Evolutionary conservation across 495 filamentous ascomycete genomes (phyloP).

Genomic region (Neurospora sublineolata): DNA sequence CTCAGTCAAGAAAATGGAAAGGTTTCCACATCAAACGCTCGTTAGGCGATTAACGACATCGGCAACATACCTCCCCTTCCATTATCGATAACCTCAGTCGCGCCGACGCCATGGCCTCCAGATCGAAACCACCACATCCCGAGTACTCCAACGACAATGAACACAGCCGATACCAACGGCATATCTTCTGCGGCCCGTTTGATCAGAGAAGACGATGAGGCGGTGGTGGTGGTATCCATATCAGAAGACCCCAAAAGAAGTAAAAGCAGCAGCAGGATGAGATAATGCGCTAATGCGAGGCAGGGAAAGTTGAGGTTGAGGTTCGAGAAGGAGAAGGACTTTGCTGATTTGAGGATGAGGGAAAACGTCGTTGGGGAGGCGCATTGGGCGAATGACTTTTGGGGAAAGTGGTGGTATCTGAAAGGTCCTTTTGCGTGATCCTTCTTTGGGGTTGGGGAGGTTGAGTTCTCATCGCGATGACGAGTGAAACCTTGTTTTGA

Average conservation of each 20-base stretch:
- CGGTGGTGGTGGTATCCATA: background rate
- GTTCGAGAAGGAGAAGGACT: background rate
- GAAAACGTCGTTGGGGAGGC: background rate
- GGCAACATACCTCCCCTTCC: background rate
- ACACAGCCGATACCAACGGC: conserved; percentile 2
- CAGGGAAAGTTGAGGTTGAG: background rate
- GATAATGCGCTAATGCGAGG: background rate
- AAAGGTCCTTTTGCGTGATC: background rate
- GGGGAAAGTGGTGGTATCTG: background rate
- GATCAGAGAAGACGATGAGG: background rate
- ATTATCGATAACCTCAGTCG: background rate
- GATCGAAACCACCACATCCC: conserved; percentile 5
- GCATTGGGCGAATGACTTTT: background rate
- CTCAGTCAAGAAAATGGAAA: no score
- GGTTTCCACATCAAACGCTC: no score
- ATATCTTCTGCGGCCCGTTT: background rate
- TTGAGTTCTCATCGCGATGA: background rate
- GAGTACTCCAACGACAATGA: conserved; percentile 1
- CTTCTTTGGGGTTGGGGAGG: background rate
- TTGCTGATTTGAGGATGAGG: background rate
- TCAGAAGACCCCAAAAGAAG: background rate
- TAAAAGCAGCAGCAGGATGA: background rate
- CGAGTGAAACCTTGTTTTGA: background rate
- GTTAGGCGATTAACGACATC: background rate
- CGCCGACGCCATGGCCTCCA: background rate